Conservation (phyloP, 1,139 yeast species). For the Diutina rugosa region DNA sequence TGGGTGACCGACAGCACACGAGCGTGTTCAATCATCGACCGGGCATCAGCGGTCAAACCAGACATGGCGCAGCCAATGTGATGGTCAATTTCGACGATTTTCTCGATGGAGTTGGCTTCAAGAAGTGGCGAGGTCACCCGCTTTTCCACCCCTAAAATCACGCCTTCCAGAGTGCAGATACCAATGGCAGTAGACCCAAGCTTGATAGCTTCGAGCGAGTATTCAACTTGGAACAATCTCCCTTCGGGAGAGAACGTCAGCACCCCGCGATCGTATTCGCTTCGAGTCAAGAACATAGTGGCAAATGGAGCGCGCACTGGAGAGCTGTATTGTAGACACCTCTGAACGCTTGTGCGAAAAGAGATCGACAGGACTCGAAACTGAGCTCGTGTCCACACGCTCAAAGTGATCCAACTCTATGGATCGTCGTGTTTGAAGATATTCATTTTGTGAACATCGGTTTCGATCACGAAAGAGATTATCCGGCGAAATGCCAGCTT, state of each 20-base stretch:
- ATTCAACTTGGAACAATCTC: constrained; percentile 94
- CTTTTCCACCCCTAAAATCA: constrained; percentile 91
- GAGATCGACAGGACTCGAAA: not conserved
- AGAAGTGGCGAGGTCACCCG: constrained; percentile 87
- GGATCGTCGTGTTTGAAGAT: too few species aligned
- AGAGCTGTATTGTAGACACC: not conserved
- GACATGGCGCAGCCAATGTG: constrained; percentile 99
- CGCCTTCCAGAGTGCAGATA: constrained; percentile 93
- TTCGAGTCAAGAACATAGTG: constrained; percentile 88
- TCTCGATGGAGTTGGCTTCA: constrained; percentile 89
- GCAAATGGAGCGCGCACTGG: not conserved
- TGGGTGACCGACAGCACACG: constrained; percentile 86
- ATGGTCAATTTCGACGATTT: constrained; percentile 85
- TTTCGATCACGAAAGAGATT: too few species aligned
- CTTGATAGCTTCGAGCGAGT: constrained; percentile 94
- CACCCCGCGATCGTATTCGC: constrained; percentile 98
- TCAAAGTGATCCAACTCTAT: too few species aligned
- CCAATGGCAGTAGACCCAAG: constrained; percentile 97
- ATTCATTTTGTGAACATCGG: too few species aligned
- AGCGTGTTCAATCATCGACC: constrained; percentile 98
- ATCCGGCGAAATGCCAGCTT: too few species aligned
- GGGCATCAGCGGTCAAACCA: constrained; percentile 96
- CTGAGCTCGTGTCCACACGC: not conserved
- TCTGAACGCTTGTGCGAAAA: not conserved
- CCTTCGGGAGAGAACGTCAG: constrained; percentile 99